Base-by-base conservation (phyloP, 2,329 filamentous ascomycete species). In the Aureobasidium sp. region DNA sequence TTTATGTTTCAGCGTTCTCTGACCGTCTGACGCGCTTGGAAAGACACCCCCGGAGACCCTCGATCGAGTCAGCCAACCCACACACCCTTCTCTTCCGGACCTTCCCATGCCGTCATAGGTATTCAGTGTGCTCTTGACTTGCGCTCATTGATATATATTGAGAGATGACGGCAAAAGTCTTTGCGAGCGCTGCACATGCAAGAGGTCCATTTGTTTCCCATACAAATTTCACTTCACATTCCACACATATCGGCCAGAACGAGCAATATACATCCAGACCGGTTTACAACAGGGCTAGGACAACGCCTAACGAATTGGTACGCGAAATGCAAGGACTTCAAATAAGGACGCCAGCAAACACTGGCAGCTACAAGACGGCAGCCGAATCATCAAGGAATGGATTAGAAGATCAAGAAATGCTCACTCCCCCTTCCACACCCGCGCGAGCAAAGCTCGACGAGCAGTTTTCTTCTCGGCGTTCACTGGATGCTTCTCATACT, bases 391-490 rank as follows among this genome's bases (percentile, higher is more conserved):
- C 42, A 19, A 47, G 17, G 10, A 46, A 47, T 29, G 42, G 15
- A n/a, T 15, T 6, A n/a, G 37, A 57, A 19, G 31, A 57, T 29
- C 43, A 49, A 42, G 45, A 53, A 47, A 43, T 53, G 58, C 49
- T 60, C 15, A 60, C 58, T 19, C 58, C 58, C 31, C 58, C 58
- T 11, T 42, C 58, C 10, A 60, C 58, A 47, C 58, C 58, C 15
- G 38, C 43, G 6, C 31, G 27, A 13, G 45, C 55, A n/a, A 50
- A 50, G 25, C 3, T 33, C 33, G 33, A 31, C 7, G 55, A 50
- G 4, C 55, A 42, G 25, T 49, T 59, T 43, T 35, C 55, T 23
- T 40, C 55, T 17, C 21, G 54, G 29, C 54, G 40, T 1, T 57
- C 53, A n/a, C 53, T 57, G 43, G 54, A 57, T 47, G 31, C 40